phyloP scores from a whole-genome alignment of 2,329 filamentous ascomycete species.

The Hypoxylon sp. region DNA sequence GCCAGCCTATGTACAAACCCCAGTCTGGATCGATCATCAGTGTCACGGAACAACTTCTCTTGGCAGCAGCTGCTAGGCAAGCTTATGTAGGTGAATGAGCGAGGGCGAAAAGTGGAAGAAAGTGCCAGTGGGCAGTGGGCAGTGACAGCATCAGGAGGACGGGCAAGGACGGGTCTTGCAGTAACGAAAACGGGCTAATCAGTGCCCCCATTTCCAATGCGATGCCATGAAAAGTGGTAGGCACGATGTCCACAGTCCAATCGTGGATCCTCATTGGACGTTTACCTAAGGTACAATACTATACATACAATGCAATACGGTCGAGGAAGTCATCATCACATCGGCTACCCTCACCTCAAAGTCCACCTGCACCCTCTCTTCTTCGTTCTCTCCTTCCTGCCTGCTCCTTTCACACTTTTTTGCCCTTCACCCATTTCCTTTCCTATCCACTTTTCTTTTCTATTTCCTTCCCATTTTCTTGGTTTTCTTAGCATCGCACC shows the following conservation, averaged over 20 bases:
- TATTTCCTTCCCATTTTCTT: slow-evolving; percentile 30
- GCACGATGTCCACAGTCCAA: slow-evolving; percentile 22
- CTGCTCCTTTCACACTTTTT: slow-evolving; percentile 31
- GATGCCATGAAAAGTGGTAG: slow-evolving; percentile 23
- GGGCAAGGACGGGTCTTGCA: slow-evolving; percentile 22
- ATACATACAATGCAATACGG: slow-evolving; percentile 36
- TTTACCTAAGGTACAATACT: slow-evolving; percentile 36
- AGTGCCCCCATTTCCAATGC: slow-evolving; percentile 33
- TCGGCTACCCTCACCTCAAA: slow-evolving; percentile 28
- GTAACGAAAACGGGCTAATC: slow-evolving; percentile 37
- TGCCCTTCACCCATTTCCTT: slow-evolving; percentile 19
- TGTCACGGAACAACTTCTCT: slow-evolving; percentile 38
- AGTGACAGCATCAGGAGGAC: slow-evolving; percentile 22
- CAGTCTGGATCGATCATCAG: slow-evolving; percentile 44
- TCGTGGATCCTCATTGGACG: slow-evolving; percentile 24
- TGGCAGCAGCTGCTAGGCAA: slow-evolving; percentile 22
- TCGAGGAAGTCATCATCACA: slow-evolving; percentile 42
- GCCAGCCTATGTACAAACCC: too few relatives aligned
- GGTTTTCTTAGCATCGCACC: slow-evolving; percentile 33
- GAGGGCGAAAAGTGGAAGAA: slow-evolving; percentile 13
- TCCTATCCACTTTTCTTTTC: slow-evolving; percentile 14
- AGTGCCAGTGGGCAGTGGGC: slow-evolving; percentile 13
- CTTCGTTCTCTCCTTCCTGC: slow-evolving; percentile 19
- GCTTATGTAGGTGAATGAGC: slow-evolving; percentile 6
- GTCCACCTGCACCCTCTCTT: slow-evolving; percentile 26